A percentile compares a stretch with the other conserved stretches of the same genome.
phyloP scores from a whole-genome alignment of 257 asterid species.

The Petrea volubilis region DNA sequence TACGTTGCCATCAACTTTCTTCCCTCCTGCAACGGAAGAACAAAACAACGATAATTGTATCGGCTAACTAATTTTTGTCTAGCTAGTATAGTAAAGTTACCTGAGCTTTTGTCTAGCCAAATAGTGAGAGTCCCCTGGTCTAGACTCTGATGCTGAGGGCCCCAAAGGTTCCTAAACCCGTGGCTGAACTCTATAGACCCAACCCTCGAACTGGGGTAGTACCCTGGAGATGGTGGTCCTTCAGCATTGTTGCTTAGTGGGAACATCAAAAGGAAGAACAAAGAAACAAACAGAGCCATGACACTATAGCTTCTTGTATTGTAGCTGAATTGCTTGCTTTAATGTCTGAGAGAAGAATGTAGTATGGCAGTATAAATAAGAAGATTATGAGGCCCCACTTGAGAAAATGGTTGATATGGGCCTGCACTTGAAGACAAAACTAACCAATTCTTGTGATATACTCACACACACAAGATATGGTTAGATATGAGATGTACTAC shows the following conservation, averaged over 20 bases:
- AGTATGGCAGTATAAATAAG: constrained; percentile 36
- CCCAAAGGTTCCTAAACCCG: constrained; percentile 71
- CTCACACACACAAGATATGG: neutral
- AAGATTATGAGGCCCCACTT: constrained; percentile 40
- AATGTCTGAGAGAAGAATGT: neutral
- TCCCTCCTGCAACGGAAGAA: too few relatives aligned
- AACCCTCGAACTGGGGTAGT: constrained; percentile 65
- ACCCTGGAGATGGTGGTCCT: constrained; percentile 88
- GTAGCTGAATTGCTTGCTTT: neutral
- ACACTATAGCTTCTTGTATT: neutral
- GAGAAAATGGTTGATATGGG: constrained; percentile 26
- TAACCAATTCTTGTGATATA: constrained; percentile 3
- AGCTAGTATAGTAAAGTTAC: too few relatives aligned
- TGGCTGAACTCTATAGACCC: constrained; percentile 53
- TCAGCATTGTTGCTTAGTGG: constrained; percentile 43
- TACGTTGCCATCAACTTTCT: too few relatives aligned
- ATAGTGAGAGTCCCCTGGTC: constrained; percentile 59
- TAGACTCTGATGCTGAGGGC: constrained; percentile 74
- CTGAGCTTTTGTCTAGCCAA: constrained; percentile 75
- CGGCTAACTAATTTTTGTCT: too few relatives aligned
- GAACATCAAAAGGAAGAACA: constrained; percentile 33
- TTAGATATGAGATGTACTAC: neutral
- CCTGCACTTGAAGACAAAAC: constrained; percentile 39
- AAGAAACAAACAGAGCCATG: constrained; percentile 47
- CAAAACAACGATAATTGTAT: too few relatives aligned